Base-by-base conservation (phyloP, 331 rosid species). In the Telfairia occidentalis region DNA sequence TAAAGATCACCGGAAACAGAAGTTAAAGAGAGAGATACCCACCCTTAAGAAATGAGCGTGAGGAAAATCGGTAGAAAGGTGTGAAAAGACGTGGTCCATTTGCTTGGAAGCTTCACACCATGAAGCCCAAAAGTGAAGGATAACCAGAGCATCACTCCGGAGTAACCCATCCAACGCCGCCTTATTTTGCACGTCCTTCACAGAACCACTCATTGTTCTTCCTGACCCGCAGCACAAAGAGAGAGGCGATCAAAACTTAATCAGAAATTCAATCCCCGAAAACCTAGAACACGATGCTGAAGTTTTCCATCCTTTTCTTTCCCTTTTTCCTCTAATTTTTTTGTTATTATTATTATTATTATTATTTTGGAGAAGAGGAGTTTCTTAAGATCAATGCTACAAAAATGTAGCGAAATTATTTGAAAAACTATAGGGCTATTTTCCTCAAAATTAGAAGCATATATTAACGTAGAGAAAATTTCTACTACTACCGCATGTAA, bases 51-150 rank as follows among this genome's bases (percentile, higher is more conserved):
- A 91, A 59, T 78, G 88, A 34, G 90, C 84, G 4, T 76, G 86
- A 60, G 98, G 98, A 77, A 91, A 88, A 86, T 94, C 98, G 5
- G 87, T 85, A 81, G 96, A 80, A 46, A 94, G 87, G 79, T 87
- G 96, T 21, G 92, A 80, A 76, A 89, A 86, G 86, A 94, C 87
- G 73, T 88, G 83, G 82, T 94, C 98, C 98, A 94, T 94, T 87
- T 87, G 97, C 86, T 87, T 89, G 5, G 98, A 94, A 78, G 98
- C 98, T 35, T 88, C 97, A 53, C 98, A 94, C 98, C 98, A 94
- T 2, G 96, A 85, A 0, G 98, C 98, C 98, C 98, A 94, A 82
- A 94, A 94, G 80, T 94, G 97, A 10, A 91, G 85, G 13, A 83
- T 71, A 7, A 84, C 90, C 11, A 91, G 88, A 3, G 87, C 85